Evolutionary conservation across 2,329 filamentous ascomycete species (phyloP).

Genomic region (Xylariomycetidae sp.): DNA sequence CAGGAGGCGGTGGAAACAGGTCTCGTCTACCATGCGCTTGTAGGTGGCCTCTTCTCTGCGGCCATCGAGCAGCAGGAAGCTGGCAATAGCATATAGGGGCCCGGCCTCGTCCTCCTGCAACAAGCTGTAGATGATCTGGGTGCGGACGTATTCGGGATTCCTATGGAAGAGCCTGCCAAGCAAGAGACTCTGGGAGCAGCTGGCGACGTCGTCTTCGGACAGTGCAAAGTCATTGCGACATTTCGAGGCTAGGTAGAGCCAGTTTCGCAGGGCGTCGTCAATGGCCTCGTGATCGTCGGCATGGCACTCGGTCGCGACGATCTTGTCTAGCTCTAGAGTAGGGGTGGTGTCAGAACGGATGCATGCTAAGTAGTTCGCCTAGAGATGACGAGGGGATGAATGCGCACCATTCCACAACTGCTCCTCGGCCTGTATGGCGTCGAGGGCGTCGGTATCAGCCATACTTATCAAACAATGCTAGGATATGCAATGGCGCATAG

Average conservation of each 20-base stretch:
- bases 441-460: slow-evolving; percentile 62
- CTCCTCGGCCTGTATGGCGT: slow-evolving; percentile 71
- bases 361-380: slow-evolving; percentile 1
- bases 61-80: slow-evolving; percentile 83
- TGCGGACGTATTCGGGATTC: slow-evolving; percentile 82
- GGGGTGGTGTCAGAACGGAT: neutral
- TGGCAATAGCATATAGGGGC: slow-evolving; percentile 76
- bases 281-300: slow-evolving; percentile 53
- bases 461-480: no score
- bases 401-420: slow-evolving; percentile 83
- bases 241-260: slow-evolving; percentile 71
- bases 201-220: slow-evolving; percentile 73
- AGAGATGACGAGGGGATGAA: slow-evolving; percentile 5
- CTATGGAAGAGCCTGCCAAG: slow-evolving; percentile 68
- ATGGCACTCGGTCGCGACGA: slow-evolving; percentile 40
- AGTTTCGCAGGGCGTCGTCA: slow-evolving; percentile 81
- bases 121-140: slow-evolving; percentile 87
- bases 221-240: slow-evolving; percentile 72
- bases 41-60: slow-evolving; percentile 73
- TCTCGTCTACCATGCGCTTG: slow-evolving; percentile 80
- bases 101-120: slow-evolving; percentile 81
- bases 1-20: slow-evolving; percentile 76
- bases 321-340: slow-evolving; percentile 41
- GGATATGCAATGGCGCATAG: no score
- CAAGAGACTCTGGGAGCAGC: slow-evolving; percentile 75